Evolutionary conservation across 495 filamentous ascomycete genomes (phyloP), one percentile per base, ranked within the genome.

Genomic region (Cudoniella acicularis): DNA sequence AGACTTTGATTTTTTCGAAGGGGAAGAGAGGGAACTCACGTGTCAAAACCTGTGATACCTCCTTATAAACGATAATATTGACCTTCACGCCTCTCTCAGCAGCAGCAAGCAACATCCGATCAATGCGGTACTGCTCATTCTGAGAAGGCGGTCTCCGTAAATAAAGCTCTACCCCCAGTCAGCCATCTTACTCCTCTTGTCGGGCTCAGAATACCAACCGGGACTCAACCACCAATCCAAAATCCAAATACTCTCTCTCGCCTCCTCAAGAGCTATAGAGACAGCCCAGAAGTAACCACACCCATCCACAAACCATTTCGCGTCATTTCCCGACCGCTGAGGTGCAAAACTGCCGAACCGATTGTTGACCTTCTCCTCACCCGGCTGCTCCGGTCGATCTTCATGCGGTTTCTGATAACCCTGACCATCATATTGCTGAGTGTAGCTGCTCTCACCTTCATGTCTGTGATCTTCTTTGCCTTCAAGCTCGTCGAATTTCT

Each of bases 11-110:
- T 49, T 40, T 27, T 13, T 20, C 22, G 17, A 0, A 48, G 10
- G 49, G n/a, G 17, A 20, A 1, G 2, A 8, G 23, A 30, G n/a
- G 4, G n/a, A 27, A 83, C 89, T 79, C 83, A 94, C 91, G 79
- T 18, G 91, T 93, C 57, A 97, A 73, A 13, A 91, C 90, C 65
- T 91, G 86, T 1, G 88, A 84, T 13, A 91, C 92, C 73, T 98
- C 93, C 75, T 98, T 98, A 76, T 98, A 98, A 16, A 98, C 91
- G 53, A 96, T 93, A 49, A 98, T 81, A 62, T 94, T 89, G 59
- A 98, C 77, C 49, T 85, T 82, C 22, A 98, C 93, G 21, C 92
- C 93, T 51, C 93, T 86, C 72, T 91, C 81, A 25, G 93, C 93
- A 2, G 93, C 93, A 46, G 86, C 87, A 64, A 87, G 79, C 40